Conservation (phyloP, 2,329 filamentous ascomycete species). For the Aspergillus ibericus region DNA sequence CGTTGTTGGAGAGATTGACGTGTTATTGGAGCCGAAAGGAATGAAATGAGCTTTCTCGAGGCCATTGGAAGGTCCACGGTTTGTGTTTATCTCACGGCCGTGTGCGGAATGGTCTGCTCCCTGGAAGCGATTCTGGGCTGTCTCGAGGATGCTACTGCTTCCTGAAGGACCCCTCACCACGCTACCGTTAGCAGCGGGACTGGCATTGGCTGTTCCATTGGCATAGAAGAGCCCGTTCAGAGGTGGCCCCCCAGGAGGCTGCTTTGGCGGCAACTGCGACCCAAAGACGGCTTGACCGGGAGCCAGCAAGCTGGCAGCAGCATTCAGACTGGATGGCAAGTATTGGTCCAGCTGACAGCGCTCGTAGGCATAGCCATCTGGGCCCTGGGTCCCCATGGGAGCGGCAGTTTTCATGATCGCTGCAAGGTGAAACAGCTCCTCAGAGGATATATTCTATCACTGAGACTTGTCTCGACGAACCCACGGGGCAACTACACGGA, state of each 20-base stretch:
- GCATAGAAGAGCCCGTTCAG: constrained; percentile 4
- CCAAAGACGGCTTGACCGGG: constrained; percentile 1
- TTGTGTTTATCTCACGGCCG: constrained; percentile 21
- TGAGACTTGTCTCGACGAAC: background rate
- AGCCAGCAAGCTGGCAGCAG: constrained; percentile 7
- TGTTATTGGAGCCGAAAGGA: constrained; percentile 26
- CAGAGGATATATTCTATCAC: background rate
- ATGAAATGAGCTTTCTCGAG: constrained; percentile 24
- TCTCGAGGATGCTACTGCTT: background rate
- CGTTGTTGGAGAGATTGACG: constrained; percentile 28
- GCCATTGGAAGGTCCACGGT: constrained; percentile 26
- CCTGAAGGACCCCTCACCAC: background rate
- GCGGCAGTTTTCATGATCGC: constrained; percentile 27
- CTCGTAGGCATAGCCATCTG: constrained; percentile 11
- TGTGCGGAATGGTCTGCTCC: constrained; percentile 15
- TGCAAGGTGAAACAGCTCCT: constrained; percentile 5
- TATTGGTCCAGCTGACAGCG: constrained; percentile 16
- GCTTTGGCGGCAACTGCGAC: constrained; percentile 19
- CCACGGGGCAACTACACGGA: background rate
- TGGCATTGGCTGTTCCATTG: background rate
- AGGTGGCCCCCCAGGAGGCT: constrained; percentile 15
- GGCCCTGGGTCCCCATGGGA: constrained; percentile 20
- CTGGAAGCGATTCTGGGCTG: constrained; percentile 15
- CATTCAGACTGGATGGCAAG: constrained; percentile 9
- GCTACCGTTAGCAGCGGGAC: background rate